These are phyloP conservation scores for Ustilago tritici DNA, from an alignment of 1,284 basidiomycete genomes.

Conservation along the genomic window DNA sequence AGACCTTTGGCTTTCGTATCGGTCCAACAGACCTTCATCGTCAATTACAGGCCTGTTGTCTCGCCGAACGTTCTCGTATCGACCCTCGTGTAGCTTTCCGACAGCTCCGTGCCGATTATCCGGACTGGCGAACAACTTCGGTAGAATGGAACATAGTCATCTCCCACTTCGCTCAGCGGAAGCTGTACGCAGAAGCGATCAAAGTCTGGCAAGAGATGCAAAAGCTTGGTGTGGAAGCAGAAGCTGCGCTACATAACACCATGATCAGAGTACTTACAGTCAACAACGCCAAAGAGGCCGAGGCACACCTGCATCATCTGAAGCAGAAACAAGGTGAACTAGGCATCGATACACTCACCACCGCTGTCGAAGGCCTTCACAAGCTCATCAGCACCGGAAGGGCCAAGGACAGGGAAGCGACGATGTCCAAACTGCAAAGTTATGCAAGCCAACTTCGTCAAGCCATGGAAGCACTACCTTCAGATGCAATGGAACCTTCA, in stretches of 20 bases:
- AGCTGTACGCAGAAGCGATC: slow-evolving; percentile 13
- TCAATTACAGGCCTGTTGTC: slow-evolving; percentile 25
- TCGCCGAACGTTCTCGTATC: not conserved
- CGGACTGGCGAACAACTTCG: slow-evolving; percentile 34
- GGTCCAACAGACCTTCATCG: slow-evolving; percentile 37
- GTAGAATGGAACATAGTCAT: slow-evolving; percentile 50
- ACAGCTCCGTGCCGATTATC: slow-evolving; percentile 25
- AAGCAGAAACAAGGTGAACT: not conserved
- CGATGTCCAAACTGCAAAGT: slow-evolving; percentile 6
- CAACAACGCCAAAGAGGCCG: slow-evolving; percentile 13
- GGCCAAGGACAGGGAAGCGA: not conserved
- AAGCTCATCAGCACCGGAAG: not conserved
- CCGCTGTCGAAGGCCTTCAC: slow-evolving; percentile 25
- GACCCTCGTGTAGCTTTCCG: slow-evolving; percentile 26
- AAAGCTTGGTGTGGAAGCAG: slow-evolving; percentile 5
- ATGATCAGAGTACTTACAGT: slow-evolving; percentile 22
- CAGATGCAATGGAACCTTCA: slow-evolving; percentile 3
- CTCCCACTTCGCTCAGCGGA: slow-evolving; percentile 14
- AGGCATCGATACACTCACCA: slow-evolving; percentile 22
- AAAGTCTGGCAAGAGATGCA: slow-evolving; percentile 31
- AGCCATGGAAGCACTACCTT: slow-evolving; percentile 2
- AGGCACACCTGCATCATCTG: slow-evolving; percentile 10
- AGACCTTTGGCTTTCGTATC: slow-evolving; percentile 30
- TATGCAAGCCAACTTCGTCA: slow-evolving; percentile 24
- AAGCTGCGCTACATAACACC: slow-evolving; percentile 14